These are phyloP conservation scores for Favolaschia claudopus DNA, from an alignment of 768 basidiomycete species.

Conservation along the genomic window DNA sequence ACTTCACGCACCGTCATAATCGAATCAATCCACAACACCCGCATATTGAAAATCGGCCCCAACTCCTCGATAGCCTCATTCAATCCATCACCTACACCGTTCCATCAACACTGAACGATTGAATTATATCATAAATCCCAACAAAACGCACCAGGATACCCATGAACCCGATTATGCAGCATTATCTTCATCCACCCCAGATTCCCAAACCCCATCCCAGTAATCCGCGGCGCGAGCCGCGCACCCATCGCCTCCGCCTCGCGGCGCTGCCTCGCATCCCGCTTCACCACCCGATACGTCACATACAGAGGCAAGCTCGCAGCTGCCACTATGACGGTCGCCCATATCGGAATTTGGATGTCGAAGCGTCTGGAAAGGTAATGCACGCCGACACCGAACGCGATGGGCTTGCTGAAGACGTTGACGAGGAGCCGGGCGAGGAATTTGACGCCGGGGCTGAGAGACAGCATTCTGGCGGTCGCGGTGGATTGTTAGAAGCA, in stretches of 20 bases:
- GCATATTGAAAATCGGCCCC: slow-evolving; percentile 25
- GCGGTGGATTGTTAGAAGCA: too few species aligned
- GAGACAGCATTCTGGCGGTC: slow-evolving; percentile 9
- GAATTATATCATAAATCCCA: background rate
- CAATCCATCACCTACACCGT: slow-evolving; percentile 15
- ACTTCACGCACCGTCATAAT: slow-evolving; percentile 26
- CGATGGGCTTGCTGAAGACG: slow-evolving; percentile 11
- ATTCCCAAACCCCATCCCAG: slow-evolving; percentile 34
- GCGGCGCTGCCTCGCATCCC: slow-evolving; percentile 3
- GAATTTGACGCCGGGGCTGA: slow-evolving; percentile 13
- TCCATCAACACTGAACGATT: background rate
- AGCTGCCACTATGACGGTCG: background rate
- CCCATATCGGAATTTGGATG: background rate
- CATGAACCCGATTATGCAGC: slow-evolving; percentile 32
- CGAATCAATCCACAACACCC: slow-evolving; percentile 26
- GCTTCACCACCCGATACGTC: background rate
- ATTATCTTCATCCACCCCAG: slow-evolving; percentile 32
- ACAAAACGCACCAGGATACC: slow-evolving; percentile 40
- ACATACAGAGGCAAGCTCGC: slow-evolving; percentile 20
- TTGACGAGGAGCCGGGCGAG: slow-evolving; percentile 4
- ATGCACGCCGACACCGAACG: slow-evolving; percentile 7
- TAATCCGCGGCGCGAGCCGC: slow-evolving; percentile 26
- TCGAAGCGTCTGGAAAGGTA: background rate
- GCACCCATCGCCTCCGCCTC: slow-evolving; percentile 34
- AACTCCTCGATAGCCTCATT: background rate